Evolutionary conservation across 768 basidiomycete genomes (phyloP).

Genomic region (Cystobasidium onofrii): DNA sequence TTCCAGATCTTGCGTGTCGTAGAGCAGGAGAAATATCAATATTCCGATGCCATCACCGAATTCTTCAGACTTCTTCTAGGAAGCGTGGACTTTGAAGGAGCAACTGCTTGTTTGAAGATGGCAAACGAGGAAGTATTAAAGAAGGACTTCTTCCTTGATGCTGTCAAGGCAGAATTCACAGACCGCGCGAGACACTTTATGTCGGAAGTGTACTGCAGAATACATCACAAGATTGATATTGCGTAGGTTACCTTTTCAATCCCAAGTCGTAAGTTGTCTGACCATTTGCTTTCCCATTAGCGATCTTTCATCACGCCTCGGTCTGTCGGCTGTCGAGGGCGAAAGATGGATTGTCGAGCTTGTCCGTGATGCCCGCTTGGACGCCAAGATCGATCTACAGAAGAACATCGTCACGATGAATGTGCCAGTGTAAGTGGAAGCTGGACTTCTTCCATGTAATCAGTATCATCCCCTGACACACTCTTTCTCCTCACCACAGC

Average conservation of each 20-base stretch:
- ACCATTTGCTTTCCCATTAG: conserved; percentile 46
- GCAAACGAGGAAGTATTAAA: conserved; percentile 57
- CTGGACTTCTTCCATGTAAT: background rate
- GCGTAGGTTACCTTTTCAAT: conserved; percentile 40
- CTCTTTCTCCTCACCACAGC: background rate
- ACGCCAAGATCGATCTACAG: conserved; percentile 95
- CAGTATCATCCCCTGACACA: background rate
- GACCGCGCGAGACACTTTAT: conserved; percentile 94
- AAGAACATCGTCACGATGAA: conserved; percentile 49
- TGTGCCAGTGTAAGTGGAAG: conserved; percentile 4
- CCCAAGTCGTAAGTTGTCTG: background rate
- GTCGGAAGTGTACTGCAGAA: conserved; percentile 94
- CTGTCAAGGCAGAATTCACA: conserved; percentile 85
- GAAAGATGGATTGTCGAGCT: conserved; percentile 99
- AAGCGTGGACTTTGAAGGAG: conserved; percentile 93
- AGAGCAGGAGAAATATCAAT: conserved; percentile 92
- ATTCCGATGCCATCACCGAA: conserved; percentile 80
- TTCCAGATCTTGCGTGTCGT: conserved; percentile 87
- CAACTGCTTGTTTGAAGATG: conserved; percentile 64
- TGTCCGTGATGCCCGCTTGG: conserved; percentile 93
- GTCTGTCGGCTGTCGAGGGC: conserved; percentile 86
- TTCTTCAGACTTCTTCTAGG: conserved; percentile 90
- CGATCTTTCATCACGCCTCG: conserved; percentile 84
- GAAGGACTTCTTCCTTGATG: conserved; percentile 88
- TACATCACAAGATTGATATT: conserved; percentile 63